Evolutionary conservation across 2,329 filamentous ascomycete genomes (phyloP), one percentile per base, ranked within the genome.

Genomic region (Talaromyces sp.): DNA sequence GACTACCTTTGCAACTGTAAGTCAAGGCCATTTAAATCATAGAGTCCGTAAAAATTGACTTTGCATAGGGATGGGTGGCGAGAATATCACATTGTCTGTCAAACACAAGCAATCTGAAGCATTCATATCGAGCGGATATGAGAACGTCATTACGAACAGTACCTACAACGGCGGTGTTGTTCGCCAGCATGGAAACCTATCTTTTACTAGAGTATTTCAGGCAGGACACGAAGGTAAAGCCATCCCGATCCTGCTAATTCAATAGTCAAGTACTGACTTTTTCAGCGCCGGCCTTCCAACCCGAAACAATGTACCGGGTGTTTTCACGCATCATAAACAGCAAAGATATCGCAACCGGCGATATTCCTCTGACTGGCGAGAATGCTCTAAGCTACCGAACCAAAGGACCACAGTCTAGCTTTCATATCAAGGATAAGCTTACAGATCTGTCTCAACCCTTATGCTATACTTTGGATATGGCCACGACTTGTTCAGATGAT

Each of bases 221-320:
- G 77, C 79, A 1, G 80, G 80, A 7, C 80, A 82, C 19, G 52
- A 54, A 32, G 52, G 52, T 54, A 54, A 19, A 32, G 7, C 33
- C 5, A 17, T 13, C 13, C 33, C 6, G 36, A 5, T n/a, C 33
- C 17, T 3, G 8, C n/a, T 17, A 15, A n/a, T n/a, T 39, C 9
- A 17, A 39, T 15, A 39, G 6, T 39, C 17, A 39, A 39, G 36
- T 39, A 8, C 36, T 39, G 17, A 39, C 36, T 39, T n/a, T 39
- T 63, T 71, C 77, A 62, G 78, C 83, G 1, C 80, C 80, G 19
- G 76, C 79, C 0, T 85, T 25, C 22, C 58, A 85, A 65, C 84
- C 83, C 0, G 75, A 84, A 64, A 82, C 82, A 0, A 77, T 80
- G 3, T 83, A 81, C 57, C 72, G 81, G 64, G 80, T 86, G 55